Evolutionary conservation across 2,329 filamentous ascomycete genomes (phyloP).

Genomic region (Epichloe coenophiala): DNA sequence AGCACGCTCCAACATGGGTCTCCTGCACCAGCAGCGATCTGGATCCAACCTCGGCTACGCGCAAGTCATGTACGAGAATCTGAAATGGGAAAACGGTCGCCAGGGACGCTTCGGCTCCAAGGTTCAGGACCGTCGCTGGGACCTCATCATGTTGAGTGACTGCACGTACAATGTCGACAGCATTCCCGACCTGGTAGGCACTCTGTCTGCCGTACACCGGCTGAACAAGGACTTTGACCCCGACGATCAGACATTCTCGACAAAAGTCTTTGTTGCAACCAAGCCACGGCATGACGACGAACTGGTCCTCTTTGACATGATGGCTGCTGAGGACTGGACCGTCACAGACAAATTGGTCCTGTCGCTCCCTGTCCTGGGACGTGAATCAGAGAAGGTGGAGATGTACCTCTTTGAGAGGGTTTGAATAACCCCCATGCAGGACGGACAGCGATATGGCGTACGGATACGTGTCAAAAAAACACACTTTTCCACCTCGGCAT

Average conservation of each 20-base stretch:
- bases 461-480: no score
- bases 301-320: conserved; percentile 32
- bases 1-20: conserved; percentile 32
- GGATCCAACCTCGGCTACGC: conserved; percentile 7
- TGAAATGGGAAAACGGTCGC: conserved; percentile 43
- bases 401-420: conserved; percentile 36
- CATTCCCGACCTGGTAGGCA: conserved; percentile 38
- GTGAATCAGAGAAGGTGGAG: conserved; percentile 32
- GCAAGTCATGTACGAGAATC: conserved; percentile 34
- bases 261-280: conserved; percentile 39
- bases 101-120: conserved; percentile 29
- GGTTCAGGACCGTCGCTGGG: conserved; percentile 29
- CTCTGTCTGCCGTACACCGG: conserved; percentile 34
- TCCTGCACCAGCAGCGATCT: conserved; percentile 10
- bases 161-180: conserved; percentile 49
- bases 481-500: no score
- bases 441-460: no score
- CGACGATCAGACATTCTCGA: conserved; percentile 12
- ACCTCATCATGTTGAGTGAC: conserved; percentile 42
- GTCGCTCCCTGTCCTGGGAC: conserved; percentile 31
- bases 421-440: neutral
- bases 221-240: conserved; percentile 17
- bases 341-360: conserved; percentile 27
- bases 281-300: conserved; percentile 44
- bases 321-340: conserved; percentile 32